These are phyloP conservation scores for Mrakia frigida DNA, from an alignment of 768 basidiomycete genomes.

Conservation along the genomic window DNA sequence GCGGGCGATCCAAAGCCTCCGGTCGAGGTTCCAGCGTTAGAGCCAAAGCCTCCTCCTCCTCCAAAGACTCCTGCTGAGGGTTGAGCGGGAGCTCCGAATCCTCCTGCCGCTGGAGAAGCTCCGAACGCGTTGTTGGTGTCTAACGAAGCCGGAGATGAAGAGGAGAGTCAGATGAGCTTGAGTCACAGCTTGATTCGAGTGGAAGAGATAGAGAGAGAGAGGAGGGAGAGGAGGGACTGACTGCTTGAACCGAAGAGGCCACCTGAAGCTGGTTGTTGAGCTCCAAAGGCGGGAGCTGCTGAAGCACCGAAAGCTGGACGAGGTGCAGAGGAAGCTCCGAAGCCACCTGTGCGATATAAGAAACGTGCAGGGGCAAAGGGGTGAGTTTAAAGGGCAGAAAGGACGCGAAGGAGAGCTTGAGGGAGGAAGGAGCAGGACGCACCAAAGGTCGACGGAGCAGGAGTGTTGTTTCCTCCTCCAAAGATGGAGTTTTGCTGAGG, in stretches of 20 bases:
- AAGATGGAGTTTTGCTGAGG: slow-evolving; percentile 25
- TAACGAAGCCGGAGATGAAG: not conserved
- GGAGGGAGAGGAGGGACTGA: not conserved
- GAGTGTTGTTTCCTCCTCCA: slow-evolving; percentile 14
- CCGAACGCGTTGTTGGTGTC: slow-evolving; percentile 24
- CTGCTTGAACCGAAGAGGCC: slow-evolving; percentile 25
- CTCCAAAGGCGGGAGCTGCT: slow-evolving; percentile 20
- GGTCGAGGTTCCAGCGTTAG: not conserved
- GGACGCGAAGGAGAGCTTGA: not conserved
- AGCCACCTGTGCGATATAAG: slow-evolving; percentile 8
- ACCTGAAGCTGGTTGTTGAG: slow-evolving; percentile 12
- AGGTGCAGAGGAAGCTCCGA: slow-evolving; percentile 20
- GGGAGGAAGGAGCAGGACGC: not conserved
- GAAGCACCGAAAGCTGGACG: slow-evolving; percentile 27
- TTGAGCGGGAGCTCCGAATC: slow-evolving; percentile 23
- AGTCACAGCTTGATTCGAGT: no score
- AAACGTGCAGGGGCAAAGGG: not conserved
- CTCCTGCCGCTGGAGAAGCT: slow-evolving; percentile 6
- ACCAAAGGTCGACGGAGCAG: slow-evolving; percentile 25
- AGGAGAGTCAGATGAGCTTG: not conserved
- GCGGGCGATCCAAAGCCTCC: slow-evolving; percentile 26
- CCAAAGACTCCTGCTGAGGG: slow-evolving; percentile 15
- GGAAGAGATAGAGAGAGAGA: not conserved
- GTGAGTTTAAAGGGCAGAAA: not conserved
- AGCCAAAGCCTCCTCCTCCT: slow-evolving; percentile 25